Evolutionary conservation across 805 yeast genomes (phyloP).

Genomic region (Yarrowia keelungensis): DNA sequence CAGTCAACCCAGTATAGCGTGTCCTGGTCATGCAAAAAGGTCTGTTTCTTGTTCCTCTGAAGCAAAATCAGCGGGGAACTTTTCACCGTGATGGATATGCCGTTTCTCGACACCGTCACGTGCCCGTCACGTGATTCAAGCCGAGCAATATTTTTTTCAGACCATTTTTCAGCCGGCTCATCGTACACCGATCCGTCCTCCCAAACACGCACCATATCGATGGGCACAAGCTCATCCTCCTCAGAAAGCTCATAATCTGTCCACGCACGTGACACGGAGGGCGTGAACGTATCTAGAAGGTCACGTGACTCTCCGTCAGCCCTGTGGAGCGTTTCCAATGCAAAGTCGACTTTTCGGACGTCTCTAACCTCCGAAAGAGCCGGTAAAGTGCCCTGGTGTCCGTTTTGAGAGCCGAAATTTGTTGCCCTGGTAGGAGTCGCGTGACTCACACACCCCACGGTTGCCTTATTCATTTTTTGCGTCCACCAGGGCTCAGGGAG

Average conservation of each 20-base stretch:
- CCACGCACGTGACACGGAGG: conserved; percentile 11
- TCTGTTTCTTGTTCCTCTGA: conserved; percentile 2
- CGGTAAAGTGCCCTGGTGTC: neutral
- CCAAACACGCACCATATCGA: conserved; percentile 15
- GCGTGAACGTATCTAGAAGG: conserved; percentile 4
- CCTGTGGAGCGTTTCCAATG: neutral
- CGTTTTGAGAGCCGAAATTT: neutral
- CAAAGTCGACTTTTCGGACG: neutral
- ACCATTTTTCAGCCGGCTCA: neutral
- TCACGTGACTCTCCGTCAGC: neutral
- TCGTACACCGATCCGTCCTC: neutral
- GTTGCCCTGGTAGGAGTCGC: neutral
- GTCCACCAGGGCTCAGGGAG: conserved; percentile 17
- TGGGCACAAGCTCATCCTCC: conserved; percentile 1
- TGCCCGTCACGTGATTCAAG: neutral
- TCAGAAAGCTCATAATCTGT: conserved; percentile 1
- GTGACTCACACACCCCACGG: conserved; percentile 1
- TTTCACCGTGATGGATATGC: neutral
- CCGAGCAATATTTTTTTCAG: neutral
- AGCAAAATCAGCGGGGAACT: neutral
- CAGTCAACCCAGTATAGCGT: conserved; percentile 15
- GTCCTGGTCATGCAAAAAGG: conserved; percentile 11
- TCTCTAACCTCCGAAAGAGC: neutral
- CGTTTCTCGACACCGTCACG: conserved; percentile 1
- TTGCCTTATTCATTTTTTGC: neutral